Conservation (phyloP, 2,329 filamentous ascomycete genomes). For the Dactylonectria macrodidyma region DNA sequence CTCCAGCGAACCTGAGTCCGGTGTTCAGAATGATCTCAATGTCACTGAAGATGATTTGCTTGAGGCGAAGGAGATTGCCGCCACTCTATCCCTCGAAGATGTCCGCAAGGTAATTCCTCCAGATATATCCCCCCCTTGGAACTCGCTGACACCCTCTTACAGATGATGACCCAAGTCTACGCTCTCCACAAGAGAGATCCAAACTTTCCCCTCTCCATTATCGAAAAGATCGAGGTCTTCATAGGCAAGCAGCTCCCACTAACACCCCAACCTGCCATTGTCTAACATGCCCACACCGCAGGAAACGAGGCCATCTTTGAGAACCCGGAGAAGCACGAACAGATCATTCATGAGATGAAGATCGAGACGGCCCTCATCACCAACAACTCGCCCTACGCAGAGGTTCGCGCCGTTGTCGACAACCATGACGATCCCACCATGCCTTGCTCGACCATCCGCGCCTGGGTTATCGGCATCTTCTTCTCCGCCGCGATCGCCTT, state of each 20-base stretch:
- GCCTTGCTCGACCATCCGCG: constrained; percentile 69
- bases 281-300: constrained; percentile 21
- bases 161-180: constrained; percentile 55
- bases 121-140: too few relatives aligned
- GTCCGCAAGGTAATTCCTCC: constrained; percentile 47
- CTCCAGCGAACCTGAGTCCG: constrained; percentile 8
- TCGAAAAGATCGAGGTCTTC: constrained; percentile 56
- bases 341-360: constrained; percentile 66
- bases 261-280: background rate
- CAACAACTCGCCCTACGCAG: constrained; percentile 69
- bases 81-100: constrained; percentile 52
- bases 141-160: constrained; percentile 1
- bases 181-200: constrained; percentile 55
- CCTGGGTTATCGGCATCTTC: constrained; percentile 66
- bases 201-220: constrained; percentile 54
- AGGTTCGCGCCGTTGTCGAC: constrained; percentile 68
- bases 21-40: constrained; percentile 46
- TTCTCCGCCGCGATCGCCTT: constrained; percentile 65
- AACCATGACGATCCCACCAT: constrained; percentile 65
- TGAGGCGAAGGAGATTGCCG: constrained; percentile 58
- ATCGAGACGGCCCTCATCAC: constrained; percentile 66
- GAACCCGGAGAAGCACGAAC: constrained; percentile 55
- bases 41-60: constrained; percentile 61
- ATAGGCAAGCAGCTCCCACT: constrained; percentile 43
- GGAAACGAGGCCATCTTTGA: constrained; percentile 50